A percentile compares a stretch with the other conserved stretches of the same genome.
Evolutionary conservation across 768 basidiomycete species (phyloP).

Genomic region (Russula foetens): DNA sequence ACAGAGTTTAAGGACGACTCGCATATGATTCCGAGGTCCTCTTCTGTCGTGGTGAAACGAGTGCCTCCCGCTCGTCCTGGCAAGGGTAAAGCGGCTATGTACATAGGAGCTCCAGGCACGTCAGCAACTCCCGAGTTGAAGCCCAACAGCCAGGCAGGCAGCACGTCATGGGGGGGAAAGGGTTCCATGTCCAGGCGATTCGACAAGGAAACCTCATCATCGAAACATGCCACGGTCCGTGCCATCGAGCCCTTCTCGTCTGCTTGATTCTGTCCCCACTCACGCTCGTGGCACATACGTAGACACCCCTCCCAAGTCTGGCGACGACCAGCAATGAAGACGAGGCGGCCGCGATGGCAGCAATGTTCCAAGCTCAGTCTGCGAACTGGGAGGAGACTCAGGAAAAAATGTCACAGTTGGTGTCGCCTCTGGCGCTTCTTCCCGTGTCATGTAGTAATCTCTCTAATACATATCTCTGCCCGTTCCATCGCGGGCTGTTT

Average conservation of each 20-base stretch:
- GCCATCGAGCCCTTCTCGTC: background rate
- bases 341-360: conserved; percentile 93
- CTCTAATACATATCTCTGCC: conserved; percentile 58
- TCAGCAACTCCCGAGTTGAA: conserved; percentile 33
- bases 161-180: conserved; percentile 52
- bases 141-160: conserved; percentile 21
- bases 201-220: conserved; percentile 46
- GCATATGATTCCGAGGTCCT: conserved; percentile 86
- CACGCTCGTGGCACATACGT: conserved; percentile 14
- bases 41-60: conserved; percentile 89
- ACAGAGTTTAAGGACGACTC: conserved; percentile 90
- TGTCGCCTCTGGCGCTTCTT: conserved; percentile 50
- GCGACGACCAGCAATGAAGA: conserved; percentile 55
- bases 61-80: conserved; percentile 76
- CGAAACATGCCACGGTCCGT: conserved; percentile 1
- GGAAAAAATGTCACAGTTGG: conserved; percentile 99
- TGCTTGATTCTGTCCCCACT: background rate
- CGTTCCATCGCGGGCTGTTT: conserved; percentile 21
- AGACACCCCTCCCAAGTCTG: conserved; percentile 29
- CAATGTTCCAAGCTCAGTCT: conserved; percentile 93
- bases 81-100: conserved; percentile 75
- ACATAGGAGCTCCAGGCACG: conserved; percentile 42
- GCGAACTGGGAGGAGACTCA: conserved; percentile 98
- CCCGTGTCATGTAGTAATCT: conserved; percentile 57
- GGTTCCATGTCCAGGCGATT: conserved; percentile 77